Evolutionary conservation across 805 yeast species (phyloP), one percentile per base, ranked within the genome.

Genomic region (Ogataea paraovalis): DNA sequence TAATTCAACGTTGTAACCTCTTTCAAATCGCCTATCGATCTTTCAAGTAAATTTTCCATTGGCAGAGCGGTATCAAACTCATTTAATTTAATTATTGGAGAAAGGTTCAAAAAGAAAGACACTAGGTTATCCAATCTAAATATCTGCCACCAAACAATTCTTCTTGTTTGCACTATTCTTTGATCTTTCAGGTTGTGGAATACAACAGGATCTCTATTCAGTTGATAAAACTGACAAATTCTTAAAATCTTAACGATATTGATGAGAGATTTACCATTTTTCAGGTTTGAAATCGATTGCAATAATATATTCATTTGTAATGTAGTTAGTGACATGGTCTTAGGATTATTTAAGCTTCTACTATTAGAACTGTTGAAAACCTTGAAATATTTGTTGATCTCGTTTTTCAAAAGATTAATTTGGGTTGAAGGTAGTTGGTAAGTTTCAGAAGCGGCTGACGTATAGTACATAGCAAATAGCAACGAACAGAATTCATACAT

Each of bases 101-200:
- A 45, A 22, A 61, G 42, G 34, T 56, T 52, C 16, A 59, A 47
- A 16, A 55, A 60, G 19, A 51, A 55, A 2, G 65, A 60, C n/a
- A 61, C 56, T 9, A 60, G 32, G 33, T 52, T 53, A 59, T 82
- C 87, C 50, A 82, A 62, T 23, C 79, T 78, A 51, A 80, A 79
- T 7, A 82, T 76, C 34, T 79, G 81, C 85, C 85, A 82, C 85
- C 86, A 82, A n/a, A 82, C 59, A 45, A 79, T 58, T 58, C 86
- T 69, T 60, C 83, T 68, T 42, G 73, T 68, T 50, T 78, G 80
- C 6, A 81, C 72, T 20, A 73, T 67, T 44, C 71, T 72, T 58
- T 70, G 66, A 51, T 79, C 77, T 2, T 71, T 67, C 33, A 79
- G 70, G 37, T 75, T 71, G 49, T 80, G 76, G 40, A 75, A 72